A percentile compares a stretch with the other conserved stretches of the same genome.
phyloP scores from a whole-genome alignment of 768 basidiomycete species.

The Sporobolomyces roseus region DNA sequence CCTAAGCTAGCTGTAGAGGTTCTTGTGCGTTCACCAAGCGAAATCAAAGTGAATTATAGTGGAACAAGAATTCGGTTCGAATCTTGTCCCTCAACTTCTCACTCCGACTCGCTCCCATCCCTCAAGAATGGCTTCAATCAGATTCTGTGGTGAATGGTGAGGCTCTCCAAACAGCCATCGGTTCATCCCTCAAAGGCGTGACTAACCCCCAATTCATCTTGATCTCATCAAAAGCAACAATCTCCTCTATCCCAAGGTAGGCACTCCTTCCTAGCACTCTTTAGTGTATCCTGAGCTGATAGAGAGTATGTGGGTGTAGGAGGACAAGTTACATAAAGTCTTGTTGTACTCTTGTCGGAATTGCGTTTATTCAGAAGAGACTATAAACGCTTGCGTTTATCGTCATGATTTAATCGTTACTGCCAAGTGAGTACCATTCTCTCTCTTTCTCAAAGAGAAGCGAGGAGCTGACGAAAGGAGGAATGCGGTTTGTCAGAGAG shows the following conservation, averaged over 20 bases:
- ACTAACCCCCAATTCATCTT: neutral
- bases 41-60: no score
- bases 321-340: constrained; percentile 74
- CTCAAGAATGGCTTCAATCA: constrained; percentile 56
- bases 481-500: constrained; percentile 63
- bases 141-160: constrained; percentile 79
- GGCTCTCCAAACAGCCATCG: constrained; percentile 3
- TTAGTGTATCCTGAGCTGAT: no score
- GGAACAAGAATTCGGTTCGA: no score
- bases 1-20: no score
- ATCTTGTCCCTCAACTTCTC: neutral
- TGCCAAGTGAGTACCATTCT: constrained; percentile 75
- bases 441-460: neutral
- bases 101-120: neutral
- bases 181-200: neutral
- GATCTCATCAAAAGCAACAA: constrained; percentile 61
- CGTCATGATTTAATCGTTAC: constrained; percentile 87
- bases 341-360: constrained; percentile 91
- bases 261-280: no score
- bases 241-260: constrained; percentile 71
- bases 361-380: constrained; percentile 77
- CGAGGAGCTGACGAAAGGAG: neutral
- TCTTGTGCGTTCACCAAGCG: no score
- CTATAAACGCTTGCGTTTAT: constrained; percentile 85
- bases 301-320: constrained; percentile 53